These are phyloP conservation scores for Beauveria brongniartii DNA, from an alignment of 2,329 filamentous ascomycete genomes.

Conservation along the genomic window DNA sequence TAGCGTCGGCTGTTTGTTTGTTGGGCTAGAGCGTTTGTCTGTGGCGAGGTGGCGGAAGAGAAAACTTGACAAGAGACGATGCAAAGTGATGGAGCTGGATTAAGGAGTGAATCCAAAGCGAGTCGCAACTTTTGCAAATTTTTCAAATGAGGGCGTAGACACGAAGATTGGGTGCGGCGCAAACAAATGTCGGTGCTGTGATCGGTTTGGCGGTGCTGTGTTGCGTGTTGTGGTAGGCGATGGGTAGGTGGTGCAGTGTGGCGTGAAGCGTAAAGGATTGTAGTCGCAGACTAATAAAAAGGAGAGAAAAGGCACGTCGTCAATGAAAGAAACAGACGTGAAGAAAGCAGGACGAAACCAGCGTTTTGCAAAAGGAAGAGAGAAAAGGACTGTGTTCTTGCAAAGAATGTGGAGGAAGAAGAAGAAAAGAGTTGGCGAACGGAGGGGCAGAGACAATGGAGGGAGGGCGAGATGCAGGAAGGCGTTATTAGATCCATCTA, in stretches of 20 bases:
- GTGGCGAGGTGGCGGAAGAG: background rate
- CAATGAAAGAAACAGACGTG: conserved; percentile 6
- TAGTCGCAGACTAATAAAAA: conserved; percentile 9
- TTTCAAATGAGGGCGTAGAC: background rate
- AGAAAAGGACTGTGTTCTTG: background rate
- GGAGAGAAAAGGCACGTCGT: conserved; percentile 8
- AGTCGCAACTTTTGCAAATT: background rate
- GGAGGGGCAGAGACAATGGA: background rate
- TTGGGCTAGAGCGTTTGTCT: background rate
- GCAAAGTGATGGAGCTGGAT: background rate
- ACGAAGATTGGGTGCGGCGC: background rate
- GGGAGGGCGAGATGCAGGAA: background rate
- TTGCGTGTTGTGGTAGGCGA: background rate
- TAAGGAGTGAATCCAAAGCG: background rate
- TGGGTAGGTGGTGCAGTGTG: background rate
- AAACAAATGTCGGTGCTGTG: background rate
- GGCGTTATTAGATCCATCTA: background rate
- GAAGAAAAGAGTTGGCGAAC: background rate
- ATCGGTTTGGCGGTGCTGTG: background rate
- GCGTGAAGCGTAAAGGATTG: background rate
- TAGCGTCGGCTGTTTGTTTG: background rate
- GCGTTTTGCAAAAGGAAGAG: conserved; percentile 3
- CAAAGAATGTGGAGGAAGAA: conserved; percentile 9
- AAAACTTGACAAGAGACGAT: background rate
- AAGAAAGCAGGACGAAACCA: conserved; percentile 7